Percentiles rank a stretch among this genome's conserved stretches.
phyloP scores from a whole-genome alignment of 2,329 filamentous ascomycete genomes.

The Colletotrichum sp. region DNA sequence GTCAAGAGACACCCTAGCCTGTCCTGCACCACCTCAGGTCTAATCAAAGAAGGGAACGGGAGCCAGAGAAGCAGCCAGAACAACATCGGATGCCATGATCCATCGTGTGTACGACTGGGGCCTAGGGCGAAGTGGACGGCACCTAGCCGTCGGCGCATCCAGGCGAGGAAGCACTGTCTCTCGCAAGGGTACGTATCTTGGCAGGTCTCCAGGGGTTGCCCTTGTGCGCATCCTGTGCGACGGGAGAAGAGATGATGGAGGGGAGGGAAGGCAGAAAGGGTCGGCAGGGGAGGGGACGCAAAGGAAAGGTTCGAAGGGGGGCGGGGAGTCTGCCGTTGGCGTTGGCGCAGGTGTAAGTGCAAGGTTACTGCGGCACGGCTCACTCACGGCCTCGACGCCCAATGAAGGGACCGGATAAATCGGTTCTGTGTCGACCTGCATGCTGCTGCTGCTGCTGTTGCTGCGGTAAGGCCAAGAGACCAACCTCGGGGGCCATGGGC shows the following conservation, averaged over 20 bases:
- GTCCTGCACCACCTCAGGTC: not conserved
- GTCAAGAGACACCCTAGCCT: not conserved
- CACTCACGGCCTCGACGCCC: not conserved
- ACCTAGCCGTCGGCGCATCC: slow-evolving; percentile 2
- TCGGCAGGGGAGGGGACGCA: not conserved
- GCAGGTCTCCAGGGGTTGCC: not conserved
- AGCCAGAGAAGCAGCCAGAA: not conserved
- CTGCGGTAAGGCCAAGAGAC: not conserved
- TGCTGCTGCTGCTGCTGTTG: not conserved
- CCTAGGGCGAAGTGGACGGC: not conserved
- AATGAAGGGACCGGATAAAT: not conserved
- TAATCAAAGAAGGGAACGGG: slow-evolving; percentile 18
- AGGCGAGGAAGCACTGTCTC: not conserved
- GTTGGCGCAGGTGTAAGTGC: not conserved
- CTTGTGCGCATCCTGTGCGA: slow-evolving; percentile 1
- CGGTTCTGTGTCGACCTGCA: not conserved
- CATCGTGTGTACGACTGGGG: slow-evolving; percentile 4
- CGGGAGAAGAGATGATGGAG: slow-evolving; percentile 14
- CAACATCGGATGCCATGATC: slow-evolving; percentile 11
- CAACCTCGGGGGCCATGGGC: not conserved
- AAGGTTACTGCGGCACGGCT: not conserved
- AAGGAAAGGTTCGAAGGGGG: not conserved
- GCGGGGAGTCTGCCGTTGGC: not conserved
- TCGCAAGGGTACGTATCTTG: slow-evolving; percentile 2
- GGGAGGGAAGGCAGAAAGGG: not conserved